A percentile compares a stretch with the other conserved stretches of the same genome.
Evolutionary conservation across 768 basidiomycete genomes (phyloP).

Genomic region (Jaapia argillacea): DNA sequence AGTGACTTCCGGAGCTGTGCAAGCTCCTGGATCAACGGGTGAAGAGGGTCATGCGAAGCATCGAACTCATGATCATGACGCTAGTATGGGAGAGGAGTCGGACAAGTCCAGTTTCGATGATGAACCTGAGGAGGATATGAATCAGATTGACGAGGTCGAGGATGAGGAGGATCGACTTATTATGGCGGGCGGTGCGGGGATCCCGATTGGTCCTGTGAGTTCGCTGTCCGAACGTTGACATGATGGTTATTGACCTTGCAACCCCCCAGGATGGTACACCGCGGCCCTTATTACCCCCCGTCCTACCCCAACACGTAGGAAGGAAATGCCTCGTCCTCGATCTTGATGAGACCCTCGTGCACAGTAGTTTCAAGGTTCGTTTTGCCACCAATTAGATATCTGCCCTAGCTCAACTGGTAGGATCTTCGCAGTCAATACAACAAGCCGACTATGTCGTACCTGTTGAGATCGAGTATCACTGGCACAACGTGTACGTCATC

Average conservation of each 20-base stretch:
- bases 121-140: constrained; percentile 53
- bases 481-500: constrained; percentile 98
- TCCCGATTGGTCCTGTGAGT: constrained; percentile 86
- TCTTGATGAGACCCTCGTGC: constrained; percentile 93
- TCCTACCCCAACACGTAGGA: constrained; percentile 71
- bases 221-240: too few species aligned
- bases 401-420: too few species aligned
- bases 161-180: constrained; percentile 91
- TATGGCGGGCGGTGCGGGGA: constrained; percentile 86
- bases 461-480: constrained; percentile 96
- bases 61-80: constrained; percentile 30
- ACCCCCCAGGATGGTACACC: constrained; percentile 69
- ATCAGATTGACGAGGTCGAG: constrained; percentile 50
- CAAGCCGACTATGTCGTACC: constrained; percentile 98
- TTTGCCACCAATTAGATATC: not conserved
- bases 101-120: constrained; percentile 63
- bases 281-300: constrained; percentile 78
- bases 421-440: constrained; percentile 59
- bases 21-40: constrained; percentile 79
- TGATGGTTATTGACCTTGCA: constrained; percentile 5
- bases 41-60: constrained; percentile 18
- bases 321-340: constrained; percentile 95
- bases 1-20: constrained; percentile 85
- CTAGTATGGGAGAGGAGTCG: constrained; percentile 33
- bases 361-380: constrained; percentile 94